Base-by-base conservation (phyloP, 257 asterid genomes). In the Penstemon newberryi region DNA sequence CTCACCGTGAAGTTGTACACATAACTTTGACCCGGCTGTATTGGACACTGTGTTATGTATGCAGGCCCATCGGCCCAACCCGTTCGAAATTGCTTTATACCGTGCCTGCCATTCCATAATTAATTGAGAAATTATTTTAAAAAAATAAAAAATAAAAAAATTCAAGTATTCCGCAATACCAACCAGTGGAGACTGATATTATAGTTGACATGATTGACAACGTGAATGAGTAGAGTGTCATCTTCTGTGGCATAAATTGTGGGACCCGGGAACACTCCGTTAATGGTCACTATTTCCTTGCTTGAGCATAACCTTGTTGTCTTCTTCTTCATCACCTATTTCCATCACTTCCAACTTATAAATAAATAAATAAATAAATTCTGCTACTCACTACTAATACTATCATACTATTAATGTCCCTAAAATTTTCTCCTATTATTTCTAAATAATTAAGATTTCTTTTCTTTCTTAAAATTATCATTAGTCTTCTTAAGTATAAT, bases 41-140 rank as follows among this genome's bases (percentile, higher is more conserved):
- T 81, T 15, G 94, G 94, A 70, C 94, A 87, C 10, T 87, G 94
- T 3, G 94, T 84, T 60, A 86, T 80, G 68, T 84, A 84, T 7
- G 90, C 90, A 4, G 88, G 90, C 8, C 88, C 93, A 4, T 87
- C 90, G 6, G 84, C 90, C 94, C 94, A 87, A 2, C 90, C 90
- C 8, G 82, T 87, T 2, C 94, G 74, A 39, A 79, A 84, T 47
- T 87, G 94, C 77, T 81, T 84, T 73, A 84, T 53, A 56, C 89
- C 90, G 40, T 84, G 94, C 94, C 94, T 6, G 42, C 7, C 33
- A 6, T 15, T 38, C 25, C 0, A 5, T n/a, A n/a, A 1, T 43
- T 51, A 4, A 38, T 33, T 39, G 55, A 4, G 8, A 7, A 5
- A 5, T 38, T 1, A 12, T 10, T 33, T 37, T 2, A n/a, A 36